Percentiles rank a stretch among this genome's conserved stretches.
Conservation (phyloP, 2,329 filamentous ascomycete species). For the Pseudophaeomoniella oleicola region DNA sequence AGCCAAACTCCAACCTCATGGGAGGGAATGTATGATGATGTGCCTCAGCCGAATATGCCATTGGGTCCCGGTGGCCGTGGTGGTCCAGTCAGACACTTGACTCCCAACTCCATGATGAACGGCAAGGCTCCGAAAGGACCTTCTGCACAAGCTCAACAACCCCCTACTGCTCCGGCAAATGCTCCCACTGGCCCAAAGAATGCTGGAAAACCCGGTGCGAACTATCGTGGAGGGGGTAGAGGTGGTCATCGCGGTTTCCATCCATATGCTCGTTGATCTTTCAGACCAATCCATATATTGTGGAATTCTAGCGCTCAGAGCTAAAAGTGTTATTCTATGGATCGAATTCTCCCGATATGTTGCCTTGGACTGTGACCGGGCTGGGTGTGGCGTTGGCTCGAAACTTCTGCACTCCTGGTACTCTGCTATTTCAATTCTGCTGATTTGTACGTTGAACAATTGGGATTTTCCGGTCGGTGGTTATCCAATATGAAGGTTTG, state of each 20-base stretch:
- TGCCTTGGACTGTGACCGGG: too few species aligned
- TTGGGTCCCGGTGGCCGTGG: constrained; percentile 32
- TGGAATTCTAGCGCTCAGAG: too few species aligned
- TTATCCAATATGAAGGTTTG: too few species aligned
- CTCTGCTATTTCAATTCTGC: too few species aligned
- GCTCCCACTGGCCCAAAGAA: constrained; percentile 95
- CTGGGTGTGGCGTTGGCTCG: too few species aligned
- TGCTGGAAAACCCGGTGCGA: constrained; percentile 75
- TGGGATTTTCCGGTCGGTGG: too few species aligned
- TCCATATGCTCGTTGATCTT: constrained; percentile 49
- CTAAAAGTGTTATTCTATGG: too few species aligned
- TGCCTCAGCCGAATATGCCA: constrained; percentile 62
- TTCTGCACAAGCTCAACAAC: constrained; percentile 21
- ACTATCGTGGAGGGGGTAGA: constrained; percentile 81
- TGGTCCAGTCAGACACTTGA: constrained; percentile 8
- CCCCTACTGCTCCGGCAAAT: constrained; percentile 52
- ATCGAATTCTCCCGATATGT: too few species aligned
- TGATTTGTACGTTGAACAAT: too few species aligned
- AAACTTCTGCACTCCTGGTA: too few species aligned
- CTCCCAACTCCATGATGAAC: constrained; percentile 27
- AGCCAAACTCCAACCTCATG: constrained; percentile 57
- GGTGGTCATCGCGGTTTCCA: constrained; percentile 63
- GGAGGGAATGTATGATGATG: constrained; percentile 98
- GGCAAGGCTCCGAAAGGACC: constrained; percentile 29
- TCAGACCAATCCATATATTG: too few species aligned